phyloP scores from a whole-genome alignment of 257 asterid genomes.

The Echites panduratus region DNA sequence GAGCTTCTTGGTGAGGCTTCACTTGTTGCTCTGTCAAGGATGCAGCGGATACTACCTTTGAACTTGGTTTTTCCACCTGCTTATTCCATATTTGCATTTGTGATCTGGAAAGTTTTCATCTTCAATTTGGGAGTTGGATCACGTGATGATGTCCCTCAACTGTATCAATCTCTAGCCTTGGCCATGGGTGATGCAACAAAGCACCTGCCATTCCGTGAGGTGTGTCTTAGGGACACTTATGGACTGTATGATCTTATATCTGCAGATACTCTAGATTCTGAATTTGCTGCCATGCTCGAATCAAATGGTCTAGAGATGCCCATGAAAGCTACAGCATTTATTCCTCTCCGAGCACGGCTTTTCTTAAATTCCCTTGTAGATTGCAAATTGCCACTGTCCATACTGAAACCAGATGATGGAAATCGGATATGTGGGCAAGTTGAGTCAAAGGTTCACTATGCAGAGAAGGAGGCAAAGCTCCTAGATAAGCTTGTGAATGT shows the following conservation, averaged over 20 bases:
- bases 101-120: slow-evolving; percentile 68
- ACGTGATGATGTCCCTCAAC: slow-evolving; percentile 74
- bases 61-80: slow-evolving; percentile 87
- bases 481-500: slow-evolving; percentile 66
- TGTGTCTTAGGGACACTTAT: slow-evolving; percentile 78
- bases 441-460: slow-evolving; percentile 55
- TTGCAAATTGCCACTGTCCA: slow-evolving; percentile 63
- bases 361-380: slow-evolving; percentile 81
- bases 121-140: slow-evolving; percentile 46
- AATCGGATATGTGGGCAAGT: slow-evolving; percentile 48
- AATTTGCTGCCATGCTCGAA: slow-evolving; percentile 73
- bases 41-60: slow-evolving; percentile 72
- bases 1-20: slow-evolving; percentile 92
- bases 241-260: slow-evolving; percentile 68
- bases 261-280: slow-evolving; percentile 69
- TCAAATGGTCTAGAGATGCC: slow-evolving; percentile 53
- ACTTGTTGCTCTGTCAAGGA: slow-evolving; percentile 67
- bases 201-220: slow-evolving; percentile 91
- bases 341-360: slow-evolving; percentile 92
- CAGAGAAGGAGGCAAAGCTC: slow-evolving; percentile 60
- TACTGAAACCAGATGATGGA: slow-evolving; percentile 46
- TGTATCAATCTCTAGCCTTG: slow-evolving; percentile 50
- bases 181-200: slow-evolving; percentile 69
- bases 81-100: slow-evolving; percentile 74
- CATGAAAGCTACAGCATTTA: slow-evolving; percentile 67